A percentile compares a stretch with the other conserved stretches of the same genome.
phyloP scores from a whole-genome alignment of 108 stramenopile genomes.

The Cyclotella atomus region DNA sequence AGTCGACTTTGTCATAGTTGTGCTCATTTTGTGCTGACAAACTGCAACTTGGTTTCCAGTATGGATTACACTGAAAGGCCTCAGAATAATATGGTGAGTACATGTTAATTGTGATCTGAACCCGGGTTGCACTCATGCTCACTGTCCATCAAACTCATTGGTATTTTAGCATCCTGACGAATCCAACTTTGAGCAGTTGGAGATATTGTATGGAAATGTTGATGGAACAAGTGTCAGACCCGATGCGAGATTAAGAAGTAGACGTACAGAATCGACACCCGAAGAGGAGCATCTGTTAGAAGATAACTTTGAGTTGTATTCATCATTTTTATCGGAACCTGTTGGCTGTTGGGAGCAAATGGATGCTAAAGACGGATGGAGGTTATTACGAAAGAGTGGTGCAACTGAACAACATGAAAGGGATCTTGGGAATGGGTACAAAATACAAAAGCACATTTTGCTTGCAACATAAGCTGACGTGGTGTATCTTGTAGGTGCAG shows the following conservation, averaged over 20 bases:
- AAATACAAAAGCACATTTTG: constrained; percentile 22
- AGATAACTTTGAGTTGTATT: constrained; percentile 37
- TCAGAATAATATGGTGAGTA: constrained; percentile 47
- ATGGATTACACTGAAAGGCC: constrained; percentile 85
- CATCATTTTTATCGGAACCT: constrained; percentile 27
- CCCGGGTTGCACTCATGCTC: neutral
- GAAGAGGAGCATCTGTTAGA: constrained; percentile 3
- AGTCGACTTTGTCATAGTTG: too few species aligned
- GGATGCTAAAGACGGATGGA: constrained; percentile 11
- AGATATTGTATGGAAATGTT: constrained; percentile 68
- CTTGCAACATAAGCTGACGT: constrained; percentile 28
- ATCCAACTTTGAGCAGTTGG: constrained; percentile 65
- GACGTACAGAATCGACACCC: neutral
- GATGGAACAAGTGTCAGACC: constrained; percentile 13
- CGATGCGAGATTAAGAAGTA: neutral
- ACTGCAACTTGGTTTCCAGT: too few species aligned
- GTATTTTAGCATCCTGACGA: constrained; percentile 64
- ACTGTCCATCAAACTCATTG: neutral
- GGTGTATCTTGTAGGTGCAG: too few species aligned
- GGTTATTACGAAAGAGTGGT: constrained; percentile 23
- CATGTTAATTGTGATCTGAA: too few species aligned
- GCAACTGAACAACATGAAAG: constrained; percentile 26
- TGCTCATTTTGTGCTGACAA: too few species aligned
- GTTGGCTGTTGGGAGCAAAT: neutral
- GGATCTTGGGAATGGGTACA: constrained; percentile 41